Evolutionary conservation across 495 filamentous ascomycete species (phyloP), one percentile per base, ranked within the genome.

Genomic region (Xylaria castorea): DNA sequence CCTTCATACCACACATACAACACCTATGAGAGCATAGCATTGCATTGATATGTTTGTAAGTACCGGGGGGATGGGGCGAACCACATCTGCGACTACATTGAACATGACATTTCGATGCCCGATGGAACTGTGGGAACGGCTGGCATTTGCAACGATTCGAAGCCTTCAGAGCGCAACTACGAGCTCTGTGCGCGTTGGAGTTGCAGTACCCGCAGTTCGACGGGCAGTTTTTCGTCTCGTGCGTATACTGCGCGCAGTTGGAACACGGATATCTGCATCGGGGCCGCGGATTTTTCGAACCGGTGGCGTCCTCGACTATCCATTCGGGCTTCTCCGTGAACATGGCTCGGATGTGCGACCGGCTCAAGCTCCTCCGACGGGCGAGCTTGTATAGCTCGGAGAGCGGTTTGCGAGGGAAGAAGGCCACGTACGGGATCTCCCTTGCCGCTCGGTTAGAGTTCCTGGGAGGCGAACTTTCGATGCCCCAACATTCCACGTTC

Each of bases 1-100:
- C 79, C 20, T 72, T 75, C 3, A 75, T 57, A 32, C 82, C 82
- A 60, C 82, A 84, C 81, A 84, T 84, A 65, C 81, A 84, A 62
- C 81, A 84, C 12, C 82, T 80, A 18, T 74, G 55, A 30, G 71
- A 57, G 67, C 81, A 84, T 16, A 74, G 71, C 79, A 84, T 81
- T 25, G 81, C 81, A 50, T 77, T 81, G 51, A 71, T 75, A 63
- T 83, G 79, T 27, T 72, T 74, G 65, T 74, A 70, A 55, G 66
- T 71, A 2, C 80, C 80, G 16, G 75, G 73, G 0, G 46, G 58
- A 2, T 73, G 32, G 1, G 74, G 63, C 46, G 68, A 72, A 32
- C 80, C 81, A 68, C 80, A 81, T 12, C 53, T 62, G 22, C 79
- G 80, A 50, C 72, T 77, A 76, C 80, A 84, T 3, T 72, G 75